phyloP scores from a whole-genome alignment of 2,329 filamentous ascomycete species.

The Colletotrichum paranaense region DNA sequence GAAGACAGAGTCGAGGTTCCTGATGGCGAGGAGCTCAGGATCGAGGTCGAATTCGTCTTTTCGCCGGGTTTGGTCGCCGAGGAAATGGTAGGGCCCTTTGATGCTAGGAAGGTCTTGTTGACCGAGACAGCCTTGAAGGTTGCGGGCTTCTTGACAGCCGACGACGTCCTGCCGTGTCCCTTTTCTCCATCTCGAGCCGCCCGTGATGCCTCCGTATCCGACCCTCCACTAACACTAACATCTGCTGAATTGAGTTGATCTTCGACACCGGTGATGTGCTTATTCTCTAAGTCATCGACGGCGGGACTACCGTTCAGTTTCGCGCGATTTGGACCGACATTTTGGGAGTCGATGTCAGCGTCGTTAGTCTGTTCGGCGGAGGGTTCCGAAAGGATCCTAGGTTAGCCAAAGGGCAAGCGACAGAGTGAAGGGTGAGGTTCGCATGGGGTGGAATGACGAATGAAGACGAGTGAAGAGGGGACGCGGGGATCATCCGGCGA shows the following conservation, averaged over 20 bases:
- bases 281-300: constrained; percentile 66
- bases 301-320: constrained; percentile 61
- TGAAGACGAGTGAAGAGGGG: not conserved
- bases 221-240: constrained; percentile 78
- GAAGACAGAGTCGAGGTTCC: constrained; percentile 61
- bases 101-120: constrained; percentile 84
- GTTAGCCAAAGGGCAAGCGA: constrained; percentile 41
- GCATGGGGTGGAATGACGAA: constrained; percentile 1
- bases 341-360: constrained; percentile 53
- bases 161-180: constrained; percentile 67
- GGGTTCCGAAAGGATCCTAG: constrained; percentile 7
- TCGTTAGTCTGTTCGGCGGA: constrained; percentile 43
- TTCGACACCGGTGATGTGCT: constrained; percentile 68
- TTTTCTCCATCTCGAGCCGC: constrained; percentile 68
- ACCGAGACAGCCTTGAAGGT: constrained; percentile 89
- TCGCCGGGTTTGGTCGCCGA: constrained; percentile 62
- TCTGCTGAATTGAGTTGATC: constrained; percentile 71
- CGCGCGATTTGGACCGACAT: constrained; percentile 58
- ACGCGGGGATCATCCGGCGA: constrained; percentile 6
- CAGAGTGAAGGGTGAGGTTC: not conserved
- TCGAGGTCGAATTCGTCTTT: constrained; percentile 59
- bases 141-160: constrained; percentile 77
- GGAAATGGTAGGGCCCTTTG: constrained; percentile 66
- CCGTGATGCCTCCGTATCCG: constrained; percentile 79
- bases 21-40: constrained; percentile 55